Evolutionary conservation across 2,329 filamentous ascomycete species (phyloP).

Genomic region (Xylariales sp.): DNA sequence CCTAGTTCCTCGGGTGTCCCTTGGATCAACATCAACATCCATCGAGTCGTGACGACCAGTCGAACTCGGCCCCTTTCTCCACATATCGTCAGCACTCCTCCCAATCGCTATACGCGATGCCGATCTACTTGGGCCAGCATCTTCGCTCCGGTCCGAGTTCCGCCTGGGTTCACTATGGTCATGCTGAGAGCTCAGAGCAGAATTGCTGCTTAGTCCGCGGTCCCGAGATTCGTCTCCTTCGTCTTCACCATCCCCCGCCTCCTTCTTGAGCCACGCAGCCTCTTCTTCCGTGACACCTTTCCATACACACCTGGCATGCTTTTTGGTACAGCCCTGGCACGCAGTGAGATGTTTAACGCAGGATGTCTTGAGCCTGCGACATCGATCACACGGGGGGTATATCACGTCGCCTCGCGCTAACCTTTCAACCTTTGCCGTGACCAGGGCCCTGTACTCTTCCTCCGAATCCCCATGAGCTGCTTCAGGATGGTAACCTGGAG

Average conservation of each 20-base stretch:
- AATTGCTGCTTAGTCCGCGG: conserved; percentile 12
- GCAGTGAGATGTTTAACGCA: conserved; percentile 84
- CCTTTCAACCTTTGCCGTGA: conserved; percentile 71
- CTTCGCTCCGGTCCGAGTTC: conserved; percentile 20
- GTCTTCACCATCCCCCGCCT: conserved; percentile 23
- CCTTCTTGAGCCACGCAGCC: conserved; percentile 30
- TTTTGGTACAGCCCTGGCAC: conserved; percentile 83
- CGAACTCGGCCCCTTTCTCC: conserved; percentile 24
- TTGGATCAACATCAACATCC: conserved; percentile 27
- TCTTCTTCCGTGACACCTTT: conserved; percentile 75
- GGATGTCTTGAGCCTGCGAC: conserved; percentile 71
- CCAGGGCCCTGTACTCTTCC: conserved; percentile 45
- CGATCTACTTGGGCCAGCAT: conserved; percentile 14
- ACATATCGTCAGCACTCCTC: conserved; percentile 24
- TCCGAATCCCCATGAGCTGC: conserved; percentile 24
- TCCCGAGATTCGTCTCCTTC: conserved; percentile 24
- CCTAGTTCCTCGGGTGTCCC: conserved; percentile 17
- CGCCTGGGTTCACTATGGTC: conserved; percentile 16
- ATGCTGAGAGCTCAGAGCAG: conserved; percentile 17
- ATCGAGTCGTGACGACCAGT: conserved; percentile 19
- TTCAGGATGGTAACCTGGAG: conserved; percentile 23
- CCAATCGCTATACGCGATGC: conserved; percentile 23
- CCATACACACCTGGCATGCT: conserved; percentile 87
- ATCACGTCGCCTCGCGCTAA: conserved; percentile 70
- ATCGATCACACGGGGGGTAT: conserved; percentile 79